Percentiles rank a stretch among this genome's conserved stretches.
phyloP scores from a whole-genome alignment of 2,329 filamentous ascomycete genomes.

The Scorias spongiosa region DNA sequence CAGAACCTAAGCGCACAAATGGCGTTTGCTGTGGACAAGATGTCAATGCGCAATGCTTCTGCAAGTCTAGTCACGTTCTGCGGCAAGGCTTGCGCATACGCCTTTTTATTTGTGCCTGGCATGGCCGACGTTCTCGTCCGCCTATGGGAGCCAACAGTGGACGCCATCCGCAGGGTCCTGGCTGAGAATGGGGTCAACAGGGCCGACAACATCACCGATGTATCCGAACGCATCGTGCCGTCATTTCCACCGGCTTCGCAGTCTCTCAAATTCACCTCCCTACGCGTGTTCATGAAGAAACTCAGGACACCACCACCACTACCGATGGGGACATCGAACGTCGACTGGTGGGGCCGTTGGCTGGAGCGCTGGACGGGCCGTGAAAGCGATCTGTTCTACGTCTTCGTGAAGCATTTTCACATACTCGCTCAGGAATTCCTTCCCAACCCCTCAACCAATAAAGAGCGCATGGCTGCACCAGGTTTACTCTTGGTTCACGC shows the following conservation, averaged over 20 bases:
- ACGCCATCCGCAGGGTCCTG: constrained; percentile 55
- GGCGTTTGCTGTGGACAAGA: constrained; percentile 73
- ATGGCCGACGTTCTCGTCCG: constrained; percentile 71
- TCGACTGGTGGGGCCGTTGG: constrained; percentile 81
- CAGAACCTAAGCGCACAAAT: constrained; percentile 72
- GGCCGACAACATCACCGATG: constrained; percentile 32
- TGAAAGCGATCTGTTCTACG: constrained; percentile 80
- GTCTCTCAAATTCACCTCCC: constrained; percentile 42
- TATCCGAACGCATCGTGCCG: constrained; percentile 48
- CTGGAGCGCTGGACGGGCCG: constrained; percentile 70
- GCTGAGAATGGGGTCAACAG: constrained; percentile 48
- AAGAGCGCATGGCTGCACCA: constrained; percentile 51
- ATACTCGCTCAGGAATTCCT: constrained; percentile 55
- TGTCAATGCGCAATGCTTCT: constrained; percentile 61
- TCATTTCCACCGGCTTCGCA: constrained; percentile 56
- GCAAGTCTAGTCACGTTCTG: constrained; percentile 61
- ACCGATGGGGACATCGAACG: constrained; percentile 52
- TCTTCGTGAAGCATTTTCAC: constrained; percentile 81
- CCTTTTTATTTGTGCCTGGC: constrained; percentile 82
- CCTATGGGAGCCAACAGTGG: constrained; percentile 59
- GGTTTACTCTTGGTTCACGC: constrained; percentile 69
- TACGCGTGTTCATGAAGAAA: constrained; percentile 43
- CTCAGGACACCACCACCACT: constrained; percentile 51
- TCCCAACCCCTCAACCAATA: constrained; percentile 31
- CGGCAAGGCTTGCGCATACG: constrained; percentile 80